Conservation (phyloP, 2,329 filamentous ascomycete genomes). For the Harringtonia aguacate region DNA sequence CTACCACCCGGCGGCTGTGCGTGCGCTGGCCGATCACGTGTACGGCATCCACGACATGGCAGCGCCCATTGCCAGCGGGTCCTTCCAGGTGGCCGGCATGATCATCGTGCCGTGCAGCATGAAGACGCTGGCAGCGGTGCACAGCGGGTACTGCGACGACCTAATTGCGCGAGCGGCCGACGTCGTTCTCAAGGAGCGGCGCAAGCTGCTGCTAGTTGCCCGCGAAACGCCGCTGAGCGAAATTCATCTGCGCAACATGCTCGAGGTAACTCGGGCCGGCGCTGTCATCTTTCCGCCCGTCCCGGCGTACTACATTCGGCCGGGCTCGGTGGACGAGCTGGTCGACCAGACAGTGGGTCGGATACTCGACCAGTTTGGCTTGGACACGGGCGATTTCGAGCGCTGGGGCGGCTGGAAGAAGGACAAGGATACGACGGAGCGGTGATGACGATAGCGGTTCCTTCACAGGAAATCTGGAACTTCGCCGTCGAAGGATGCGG, state of each 20-base stretch:
- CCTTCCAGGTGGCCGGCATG: conserved; percentile 33
- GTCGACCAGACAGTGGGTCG: conserved; percentile 33
- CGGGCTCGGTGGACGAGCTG: conserved; percentile 27
- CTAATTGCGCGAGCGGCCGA: conserved; percentile 33
- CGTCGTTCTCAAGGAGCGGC: conserved; percentile 33
- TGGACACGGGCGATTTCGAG: conserved; percentile 17
- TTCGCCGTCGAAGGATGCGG: too few relatives aligned
- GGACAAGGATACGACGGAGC: too few relatives aligned
- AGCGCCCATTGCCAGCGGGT: conserved; percentile 32
- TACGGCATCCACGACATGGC: conserved; percentile 32
- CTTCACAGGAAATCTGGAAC: too few relatives aligned
- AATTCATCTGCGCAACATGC: conserved; percentile 37
- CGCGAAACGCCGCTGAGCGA: conserved; percentile 34
- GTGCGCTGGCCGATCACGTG: conserved; percentile 24
- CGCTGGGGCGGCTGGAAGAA: too few relatives aligned
- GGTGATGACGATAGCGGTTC: too few relatives aligned
- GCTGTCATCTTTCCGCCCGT: conserved; percentile 34
- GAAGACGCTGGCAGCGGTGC: conserved; percentile 34
- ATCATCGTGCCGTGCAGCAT: conserved; percentile 36
- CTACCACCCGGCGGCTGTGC: conserved; percentile 23
- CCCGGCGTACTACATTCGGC: conserved; percentile 30
- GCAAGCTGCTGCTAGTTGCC: conserved; percentile 26
- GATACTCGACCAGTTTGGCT: conserved; percentile 31
- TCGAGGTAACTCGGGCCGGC: conserved; percentile 22
- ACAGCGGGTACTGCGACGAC: conserved; percentile 30